phyloP scores from a whole-genome alignment of 805 yeast genomes.

The Millerozyma miso region DNA sequence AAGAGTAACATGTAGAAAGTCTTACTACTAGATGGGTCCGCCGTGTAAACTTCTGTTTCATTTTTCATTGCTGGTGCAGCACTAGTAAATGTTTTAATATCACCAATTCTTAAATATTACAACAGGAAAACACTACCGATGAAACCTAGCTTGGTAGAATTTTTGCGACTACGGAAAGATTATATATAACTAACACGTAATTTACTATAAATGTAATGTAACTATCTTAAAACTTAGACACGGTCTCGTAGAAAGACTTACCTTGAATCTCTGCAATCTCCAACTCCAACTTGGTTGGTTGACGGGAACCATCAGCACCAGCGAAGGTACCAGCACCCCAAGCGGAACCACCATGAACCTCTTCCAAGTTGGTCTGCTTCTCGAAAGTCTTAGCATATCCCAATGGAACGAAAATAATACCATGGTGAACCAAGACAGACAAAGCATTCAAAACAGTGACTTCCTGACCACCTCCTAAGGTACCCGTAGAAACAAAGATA shows the following conservation, averaged over 20 bases:
- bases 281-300: slow-evolving; percentile 59
- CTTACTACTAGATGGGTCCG: no score
- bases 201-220: no score
- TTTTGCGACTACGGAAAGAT: no score
- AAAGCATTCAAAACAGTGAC: slow-evolving; percentile 59
- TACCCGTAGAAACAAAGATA: slow-evolving; percentile 67
- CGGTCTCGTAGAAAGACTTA: slow-evolving; percentile 42
- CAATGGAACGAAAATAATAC: slow-evolving; percentile 74
- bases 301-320: slow-evolving; percentile 73
- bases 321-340: slow-evolving; percentile 87
- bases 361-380: slow-evolving; percentile 51
- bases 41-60: no score
- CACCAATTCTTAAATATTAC: no score
- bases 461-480: slow-evolving; percentile 84
- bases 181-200: no score
- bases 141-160: no score
- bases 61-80: no score
- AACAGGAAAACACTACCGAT: no score
- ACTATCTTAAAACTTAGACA: slow-evolving; percentile 23
- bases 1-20: no score
- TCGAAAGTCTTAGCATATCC: slow-evolving; percentile 62
- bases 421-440: slow-evolving; percentile 71
- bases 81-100: no score
- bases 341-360: slow-evolving; percentile 75
- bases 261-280: slow-evolving; percentile 67